Percentiles rank a stretch among this genome's conserved stretches.
Evolutionary conservation across 306 rosid genomes (phyloP).

Genomic region (Alnus rubra): DNA sequence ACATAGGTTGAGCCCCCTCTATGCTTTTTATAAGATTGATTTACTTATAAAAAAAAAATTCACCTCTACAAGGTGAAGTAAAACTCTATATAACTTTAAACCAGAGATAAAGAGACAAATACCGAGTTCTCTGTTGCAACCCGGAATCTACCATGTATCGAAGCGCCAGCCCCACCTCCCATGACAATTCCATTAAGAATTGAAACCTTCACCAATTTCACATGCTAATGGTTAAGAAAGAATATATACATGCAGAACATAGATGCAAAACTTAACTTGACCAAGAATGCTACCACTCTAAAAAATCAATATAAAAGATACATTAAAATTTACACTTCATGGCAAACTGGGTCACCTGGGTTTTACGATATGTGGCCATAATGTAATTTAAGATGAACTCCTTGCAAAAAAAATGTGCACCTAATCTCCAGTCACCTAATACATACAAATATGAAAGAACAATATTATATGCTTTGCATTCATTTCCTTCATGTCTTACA

Average conservation of each 20-base stretch:
- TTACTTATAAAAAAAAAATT: not conserved
- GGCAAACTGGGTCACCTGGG: conserved; percentile 56
- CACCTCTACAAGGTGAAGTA: not conserved
- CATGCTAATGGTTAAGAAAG: conserved; percentile 24
- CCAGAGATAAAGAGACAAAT: conserved; percentile 5
- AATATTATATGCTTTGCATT: conserved; percentile 10
- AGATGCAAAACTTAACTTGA: conserved; percentile 15
- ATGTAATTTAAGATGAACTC: conserved; percentile 72
- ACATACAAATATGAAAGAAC: conserved; percentile 19
- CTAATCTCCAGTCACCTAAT: conserved; percentile 72
- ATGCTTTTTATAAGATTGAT: too few relatives aligned
- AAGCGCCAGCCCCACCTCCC: conserved; percentile 99
- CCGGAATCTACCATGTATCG: conserved; percentile 87
- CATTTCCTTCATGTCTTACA: conserved; percentile 8
- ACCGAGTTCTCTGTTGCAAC: conserved; percentile 91
- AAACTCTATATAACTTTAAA: not conserved
- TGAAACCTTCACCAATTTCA: conserved; percentile 67
- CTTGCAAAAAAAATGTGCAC: conserved; percentile 54
- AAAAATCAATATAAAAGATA: conserved; percentile 43
- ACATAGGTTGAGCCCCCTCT: too few relatives aligned
- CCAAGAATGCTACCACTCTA: not conserved
- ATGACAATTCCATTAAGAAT: conserved; percentile 88
- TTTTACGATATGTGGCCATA: conserved; percentile 86
- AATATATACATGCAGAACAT: conserved; percentile 1
- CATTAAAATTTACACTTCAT: conserved; percentile 31